These are phyloP conservation scores for Arthrinium puccinioides DNA, from an alignment of 2,329 filamentous ascomycete genomes.

Conservation along the genomic window DNA sequence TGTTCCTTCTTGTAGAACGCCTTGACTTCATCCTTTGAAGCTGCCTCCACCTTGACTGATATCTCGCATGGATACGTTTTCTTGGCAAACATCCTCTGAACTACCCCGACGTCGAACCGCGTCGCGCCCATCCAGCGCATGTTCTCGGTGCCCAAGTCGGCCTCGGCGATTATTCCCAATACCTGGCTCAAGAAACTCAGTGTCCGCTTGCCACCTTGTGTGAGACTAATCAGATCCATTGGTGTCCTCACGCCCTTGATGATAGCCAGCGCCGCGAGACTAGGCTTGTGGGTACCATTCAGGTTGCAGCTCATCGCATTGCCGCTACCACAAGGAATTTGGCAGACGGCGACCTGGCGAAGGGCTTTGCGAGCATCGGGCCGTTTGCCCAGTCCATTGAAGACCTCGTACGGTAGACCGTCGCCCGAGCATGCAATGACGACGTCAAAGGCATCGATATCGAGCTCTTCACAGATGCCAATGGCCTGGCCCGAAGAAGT, in stretches of 20 bases:
- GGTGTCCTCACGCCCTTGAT: conserved; percentile 83
- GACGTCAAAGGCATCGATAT: conserved; percentile 76
- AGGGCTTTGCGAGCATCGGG: conserved; percentile 69
- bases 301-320: conserved; percentile 92
- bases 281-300: conserved; percentile 70
- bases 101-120: conserved; percentile 78
- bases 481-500: conserved; percentile 68
- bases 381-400: conserved; percentile 81
- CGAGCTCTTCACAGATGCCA: conserved; percentile 66
- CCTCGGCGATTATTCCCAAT: conserved; percentile 83
- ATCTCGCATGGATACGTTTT: conserved; percentile 85
- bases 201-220: conserved; percentile 66
- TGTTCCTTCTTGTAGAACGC: conserved; percentile 57
- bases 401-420: conserved; percentile 85
- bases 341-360: conserved; percentile 69
- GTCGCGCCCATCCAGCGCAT: conserved; percentile 86
- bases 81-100: conserved; percentile 68
- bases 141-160: conserved; percentile 82
- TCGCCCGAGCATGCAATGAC: conserved; percentile 88
- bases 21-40: conserved; percentile 66
- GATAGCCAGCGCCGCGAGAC: conserved; percentile 71
- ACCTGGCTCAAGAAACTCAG: conserved; percentile 89
- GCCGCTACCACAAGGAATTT: conserved; percentile 87
- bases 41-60: conserved; percentile 74
- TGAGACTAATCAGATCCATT: conserved; percentile 80